Evolutionary conservation across 768 basidiomycete species (phyloP).

Genomic region (Collybia nuda): DNA sequence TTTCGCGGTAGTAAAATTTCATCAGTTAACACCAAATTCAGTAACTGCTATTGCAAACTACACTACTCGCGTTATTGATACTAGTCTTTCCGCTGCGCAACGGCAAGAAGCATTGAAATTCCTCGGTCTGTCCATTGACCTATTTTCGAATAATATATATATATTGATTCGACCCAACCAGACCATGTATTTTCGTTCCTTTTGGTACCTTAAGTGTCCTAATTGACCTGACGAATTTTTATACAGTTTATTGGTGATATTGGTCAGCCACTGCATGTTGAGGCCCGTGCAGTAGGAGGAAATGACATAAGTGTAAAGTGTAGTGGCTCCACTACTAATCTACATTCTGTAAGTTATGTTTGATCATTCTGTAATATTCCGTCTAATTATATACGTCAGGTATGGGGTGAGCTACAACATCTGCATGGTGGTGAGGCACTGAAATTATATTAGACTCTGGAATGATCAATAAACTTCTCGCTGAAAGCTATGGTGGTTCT

Average conservation of each 20-base stretch:
- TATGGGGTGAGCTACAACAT: slow-evolving; percentile 31
- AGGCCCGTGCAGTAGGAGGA: slow-evolving; percentile 42
- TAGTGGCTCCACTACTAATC: slow-evolving; percentile 37
- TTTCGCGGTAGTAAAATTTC: not conserved
- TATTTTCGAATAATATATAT: not conserved
- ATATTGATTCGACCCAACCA: slow-evolving; percentile 4
- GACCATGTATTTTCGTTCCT: slow-evolving; percentile 27
- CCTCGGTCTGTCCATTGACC: slow-evolving; percentile 33
- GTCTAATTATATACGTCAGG: slow-evolving; percentile 14
- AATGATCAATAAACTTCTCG: slow-evolving; percentile 35
- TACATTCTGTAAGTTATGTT: slow-evolving; percentile 35
- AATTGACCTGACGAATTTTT: not conserved
- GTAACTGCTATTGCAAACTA: slow-evolving; percentile 60
- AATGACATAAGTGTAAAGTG: slow-evolving; percentile 42
- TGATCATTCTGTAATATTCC: not conserved
- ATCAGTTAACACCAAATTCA: slow-evolving; percentile 11
- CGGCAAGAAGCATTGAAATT: slow-evolving; percentile 54
- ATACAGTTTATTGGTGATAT: slow-evolving; percentile 46
- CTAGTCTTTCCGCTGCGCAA: slow-evolving; percentile 38
- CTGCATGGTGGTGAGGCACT: not conserved
- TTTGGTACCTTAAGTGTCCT: not conserved
- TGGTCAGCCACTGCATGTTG: slow-evolving; percentile 49
- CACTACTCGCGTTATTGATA: slow-evolving; percentile 46
- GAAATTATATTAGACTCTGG: slow-evolving; percentile 30
- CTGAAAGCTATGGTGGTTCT: slow-evolving; percentile 30